Percentiles rank a stretch among this genome's conserved stretches.
Conservation (phyloP, 2,329 filamentous ascomycete genomes). For the Sphaceloma murrayae region DNA sequence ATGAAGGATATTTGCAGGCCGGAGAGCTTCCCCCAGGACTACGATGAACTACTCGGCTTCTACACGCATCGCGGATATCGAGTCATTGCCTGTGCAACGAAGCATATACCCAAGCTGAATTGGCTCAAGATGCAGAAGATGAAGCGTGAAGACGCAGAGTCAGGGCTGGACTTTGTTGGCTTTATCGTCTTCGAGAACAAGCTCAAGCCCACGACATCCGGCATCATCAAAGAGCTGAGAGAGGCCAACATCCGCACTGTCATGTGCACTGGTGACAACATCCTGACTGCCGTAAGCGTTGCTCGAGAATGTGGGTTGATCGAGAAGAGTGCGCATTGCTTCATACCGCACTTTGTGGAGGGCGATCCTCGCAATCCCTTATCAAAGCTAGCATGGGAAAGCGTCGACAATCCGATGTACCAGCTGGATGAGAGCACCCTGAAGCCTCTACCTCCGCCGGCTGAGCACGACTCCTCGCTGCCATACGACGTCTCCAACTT, state of each 20-base stretch:
- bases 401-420: constrained; percentile 76
- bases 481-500: constrained; percentile 77
- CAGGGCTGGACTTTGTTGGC: constrained; percentile 73
- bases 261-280: constrained; percentile 98
- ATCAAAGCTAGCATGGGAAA: constrained; percentile 76
- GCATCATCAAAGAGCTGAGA: constrained; percentile 70
- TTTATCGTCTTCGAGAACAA: constrained; percentile 99
- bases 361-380: constrained; percentile 66
- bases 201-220: constrained; percentile 75
- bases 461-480: constrained; percentile 67
- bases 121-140: constrained; percentile 96
- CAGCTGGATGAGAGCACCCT: constrained; percentile 71
- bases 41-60: constrained; percentile 75
- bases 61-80: constrained; percentile 96
- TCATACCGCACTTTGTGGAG: constrained; percentile 78
- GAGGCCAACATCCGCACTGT: constrained; percentile 77
- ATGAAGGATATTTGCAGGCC: constrained; percentile 87
- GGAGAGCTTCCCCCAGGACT: constrained; percentile 77
- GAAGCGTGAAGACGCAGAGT: constrained; percentile 76
- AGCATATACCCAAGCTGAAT: constrained; percentile 74
- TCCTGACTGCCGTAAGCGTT: constrained; percentile 91
- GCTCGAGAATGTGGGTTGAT: constrained; percentile 82
- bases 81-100: constrained; percentile 90
- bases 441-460: constrained; percentile 62
- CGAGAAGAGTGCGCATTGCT: constrained; percentile 73